Base-by-base conservation (phyloP, 176 grass and related monocot genomes). In the Eragrostis nindensis region DNA sequence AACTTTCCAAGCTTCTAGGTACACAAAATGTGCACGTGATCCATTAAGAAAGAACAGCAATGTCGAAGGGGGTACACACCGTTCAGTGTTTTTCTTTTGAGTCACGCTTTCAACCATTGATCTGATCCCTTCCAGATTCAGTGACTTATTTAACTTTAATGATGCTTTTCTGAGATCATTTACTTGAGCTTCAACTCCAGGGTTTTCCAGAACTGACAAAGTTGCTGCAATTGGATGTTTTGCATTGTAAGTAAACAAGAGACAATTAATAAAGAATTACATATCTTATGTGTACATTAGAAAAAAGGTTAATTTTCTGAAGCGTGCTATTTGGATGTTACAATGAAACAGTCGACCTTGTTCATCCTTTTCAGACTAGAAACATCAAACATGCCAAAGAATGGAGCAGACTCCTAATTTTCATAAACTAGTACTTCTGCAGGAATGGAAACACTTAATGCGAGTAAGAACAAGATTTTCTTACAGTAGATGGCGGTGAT, bases 401-500 rank as follows among this genome's bases (percentile, higher is more conserved):
- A 60, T n/a, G 41, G 10, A 3, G 8, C 43, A 78, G 19, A 11
- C 11, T 57, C 21, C 17, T 66, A 13, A 18, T 61, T 29, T 56
- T 56, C 64, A 41, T 0, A 7, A n/a, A n/a, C n/a, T 50, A 44
- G 42, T 44, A 71, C n/a, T 32, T 44, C n/a, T 19, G 39, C 8
- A 16, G 26, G 22, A 8, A 54, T 63, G 63, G 53, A 22, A n/a
- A 45, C 8, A 62, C 17, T 32, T 36, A 30, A 19, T n/a, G 45
- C 4, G 32, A 36, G 4, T 2, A 66, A 64, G 30, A 71, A 39
- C 25, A 71, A 60, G 14, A 6, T 57, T 47, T 42, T 1, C 87
- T 90, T 90, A 98, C 95, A 85, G 41, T 80, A 77, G 11, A 98
- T 76, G 19, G 83, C 78, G 57, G 80, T 89, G 62, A 98, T 89